phyloP scores from a whole-genome alignment of 2,329 filamentous ascomycete genomes.

The Clonostachys byssicola region DNA sequence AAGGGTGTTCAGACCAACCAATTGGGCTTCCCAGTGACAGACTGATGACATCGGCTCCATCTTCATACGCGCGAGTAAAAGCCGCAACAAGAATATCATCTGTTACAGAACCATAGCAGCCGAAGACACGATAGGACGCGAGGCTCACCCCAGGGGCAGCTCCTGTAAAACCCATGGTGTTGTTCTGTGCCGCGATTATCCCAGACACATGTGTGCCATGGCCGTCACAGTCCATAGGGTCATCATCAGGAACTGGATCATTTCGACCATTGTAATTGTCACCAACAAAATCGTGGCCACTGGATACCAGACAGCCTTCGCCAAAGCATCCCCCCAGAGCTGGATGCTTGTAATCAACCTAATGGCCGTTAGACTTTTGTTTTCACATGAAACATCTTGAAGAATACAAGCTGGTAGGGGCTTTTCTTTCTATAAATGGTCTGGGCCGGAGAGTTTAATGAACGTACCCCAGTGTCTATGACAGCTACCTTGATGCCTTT shows the following conservation, averaged over 20 bases:
- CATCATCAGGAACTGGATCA: conserved; percentile 8
- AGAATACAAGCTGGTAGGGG: no score
- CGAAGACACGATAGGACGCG: conserved; percentile 47
- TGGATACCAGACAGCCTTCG: conserved; percentile 31
- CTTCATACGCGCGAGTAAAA: conserved; percentile 49
- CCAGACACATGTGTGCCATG: conserved; percentile 15
- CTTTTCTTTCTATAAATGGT: background rate
- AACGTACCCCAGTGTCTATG: conserved; percentile 39
- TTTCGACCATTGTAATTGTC: conserved; percentile 9
- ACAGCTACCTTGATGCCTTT: conserved; percentile 40
- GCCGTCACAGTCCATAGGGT: conserved; percentile 9
- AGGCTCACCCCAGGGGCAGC: conserved; percentile 47
- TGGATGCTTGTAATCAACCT: conserved; percentile 55
- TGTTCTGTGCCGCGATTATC: conserved; percentile 8
- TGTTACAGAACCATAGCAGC: conserved; percentile 35
- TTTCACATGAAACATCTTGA: no score
- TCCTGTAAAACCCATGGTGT: conserved; percentile 39
- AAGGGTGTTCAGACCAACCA: conserved; percentile 27
- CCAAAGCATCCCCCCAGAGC: conserved; percentile 58
- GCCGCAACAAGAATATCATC: conserved; percentile 50
- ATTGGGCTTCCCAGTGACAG: conserved; percentile 10
- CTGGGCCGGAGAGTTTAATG: background rate
- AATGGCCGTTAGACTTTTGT: conserved; percentile 14
- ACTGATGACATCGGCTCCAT: conserved; percentile 26
- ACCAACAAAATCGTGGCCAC: conserved; percentile 16